These are phyloP conservation scores for Didymellaceae sp. DNA, from an alignment of 2,329 filamentous ascomycete genomes.

Conservation along the genomic window DNA sequence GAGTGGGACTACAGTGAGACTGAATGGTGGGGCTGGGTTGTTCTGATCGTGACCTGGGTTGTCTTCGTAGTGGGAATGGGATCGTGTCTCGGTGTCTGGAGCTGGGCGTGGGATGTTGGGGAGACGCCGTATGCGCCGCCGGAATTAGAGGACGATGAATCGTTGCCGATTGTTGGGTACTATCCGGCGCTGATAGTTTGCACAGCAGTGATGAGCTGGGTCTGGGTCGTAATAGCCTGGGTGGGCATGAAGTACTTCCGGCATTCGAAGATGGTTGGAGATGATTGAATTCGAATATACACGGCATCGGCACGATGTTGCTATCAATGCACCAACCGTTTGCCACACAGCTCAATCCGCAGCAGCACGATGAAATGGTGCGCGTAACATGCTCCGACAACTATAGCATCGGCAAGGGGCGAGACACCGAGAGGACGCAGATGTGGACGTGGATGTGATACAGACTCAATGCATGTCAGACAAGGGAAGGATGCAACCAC, in stretches of 20 bases:
- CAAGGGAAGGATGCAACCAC: too few species aligned
- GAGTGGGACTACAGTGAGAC: constrained; percentile 94
- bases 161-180: constrained; percentile 93
- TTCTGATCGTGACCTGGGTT: constrained; percentile 88
- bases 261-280: constrained; percentile 86
- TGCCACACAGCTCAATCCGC: too few species aligned
- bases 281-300: constrained; percentile 48
- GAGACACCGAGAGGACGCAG: too few species aligned
- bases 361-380: too few species aligned
- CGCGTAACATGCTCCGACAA: too few species aligned
- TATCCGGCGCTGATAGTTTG: constrained; percentile 94
- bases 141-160: constrained; percentile 93
- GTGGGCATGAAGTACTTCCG: constrained; percentile 99
- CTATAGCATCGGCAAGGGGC: too few species aligned
- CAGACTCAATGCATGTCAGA: too few species aligned
- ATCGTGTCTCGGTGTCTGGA: constrained; percentile 92
- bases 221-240: constrained; percentile 98
- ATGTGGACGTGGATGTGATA: too few species aligned
- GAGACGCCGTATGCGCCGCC: constrained; percentile 95
- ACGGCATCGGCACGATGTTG: neutral
- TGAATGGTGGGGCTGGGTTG: constrained; percentile 97
- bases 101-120: constrained; percentile 98
- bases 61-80: constrained; percentile 98
- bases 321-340: too few species aligned
- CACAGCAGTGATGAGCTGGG: constrained; percentile 97